These are phyloP conservation scores for Saccharomyces paradoxus DNA, from an alignment of 805 yeast genomes.

Conservation along the genomic window DNA sequence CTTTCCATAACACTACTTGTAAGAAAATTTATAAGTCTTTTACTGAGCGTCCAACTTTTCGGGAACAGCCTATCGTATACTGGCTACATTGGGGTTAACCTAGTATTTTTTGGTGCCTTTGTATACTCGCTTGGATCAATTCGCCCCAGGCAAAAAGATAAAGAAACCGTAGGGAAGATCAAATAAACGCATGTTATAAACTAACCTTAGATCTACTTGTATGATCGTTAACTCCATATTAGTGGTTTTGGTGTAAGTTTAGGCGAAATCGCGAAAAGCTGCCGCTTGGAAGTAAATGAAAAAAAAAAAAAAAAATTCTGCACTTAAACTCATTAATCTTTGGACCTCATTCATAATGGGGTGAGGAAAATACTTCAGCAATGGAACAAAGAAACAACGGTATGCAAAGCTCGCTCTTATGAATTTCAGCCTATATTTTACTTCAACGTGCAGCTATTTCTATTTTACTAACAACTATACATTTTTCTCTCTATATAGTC, in stretches of 20 bases:
- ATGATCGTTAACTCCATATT: not conserved
- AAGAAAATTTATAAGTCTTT: conserved; percentile 53
- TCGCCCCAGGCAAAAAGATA: not conserved
- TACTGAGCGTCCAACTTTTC: conserved; percentile 48
- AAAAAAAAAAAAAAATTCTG: not conserved
- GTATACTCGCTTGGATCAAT: conserved; percentile 31
- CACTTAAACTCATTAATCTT: not conserved
- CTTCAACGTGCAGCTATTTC: not conserved
- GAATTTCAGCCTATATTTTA: too few relatives aligned
- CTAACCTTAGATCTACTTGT: not conserved
- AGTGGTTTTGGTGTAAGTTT: not conserved
- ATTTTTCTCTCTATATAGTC: conserved; percentile 14
- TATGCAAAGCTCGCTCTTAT: conserved; percentile 4
- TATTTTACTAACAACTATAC: conserved; percentile 2
- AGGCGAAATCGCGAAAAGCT: not conserved
- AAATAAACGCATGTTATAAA: not conserved
- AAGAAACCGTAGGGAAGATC: not conserved
- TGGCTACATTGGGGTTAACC: conserved; percentile 39
- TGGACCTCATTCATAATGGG: not conserved
- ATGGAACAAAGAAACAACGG: conserved; percentile 15
- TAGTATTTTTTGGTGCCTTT: conserved; percentile 51
- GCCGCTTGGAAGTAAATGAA: not conserved
- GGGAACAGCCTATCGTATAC: conserved; percentile 35
- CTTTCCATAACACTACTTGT: conserved; percentile 52
- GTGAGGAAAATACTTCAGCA: not conserved